Conservation (phyloP, 352 stramenopile species). For the Thraustochytrium sp. region DNA sequence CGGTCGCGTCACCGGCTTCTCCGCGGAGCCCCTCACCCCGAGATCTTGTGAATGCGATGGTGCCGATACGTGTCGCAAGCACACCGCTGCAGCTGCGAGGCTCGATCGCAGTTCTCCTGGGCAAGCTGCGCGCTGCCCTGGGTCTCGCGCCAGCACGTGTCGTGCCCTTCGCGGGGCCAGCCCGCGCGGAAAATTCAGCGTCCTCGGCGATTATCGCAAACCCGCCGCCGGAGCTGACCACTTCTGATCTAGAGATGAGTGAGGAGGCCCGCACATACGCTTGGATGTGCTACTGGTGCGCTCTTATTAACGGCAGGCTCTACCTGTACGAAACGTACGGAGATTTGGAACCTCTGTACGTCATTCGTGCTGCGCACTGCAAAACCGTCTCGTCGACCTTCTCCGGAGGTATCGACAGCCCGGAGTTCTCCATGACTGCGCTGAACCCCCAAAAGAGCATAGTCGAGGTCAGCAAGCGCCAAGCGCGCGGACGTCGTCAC, state of each 20-base stretch:
- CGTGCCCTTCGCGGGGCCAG: no score
- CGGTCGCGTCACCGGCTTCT: not conserved
- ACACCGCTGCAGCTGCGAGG: no score
- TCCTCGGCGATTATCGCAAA: no score
- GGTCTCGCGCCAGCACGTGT: no score
- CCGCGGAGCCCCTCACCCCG: no score
- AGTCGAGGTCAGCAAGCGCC: not conserved
- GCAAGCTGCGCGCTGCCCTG: no score
- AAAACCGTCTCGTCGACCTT: slow-evolving; percentile 6
- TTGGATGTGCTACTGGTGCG: slow-evolving; percentile 8
- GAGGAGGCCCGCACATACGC: not conserved
- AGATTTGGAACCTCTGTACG: slow-evolving; percentile 6
- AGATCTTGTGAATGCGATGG: no score
- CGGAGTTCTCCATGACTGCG: not conserved
- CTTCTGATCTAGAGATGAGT: not conserved
- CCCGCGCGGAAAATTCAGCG: no score
- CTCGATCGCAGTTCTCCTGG: no score
- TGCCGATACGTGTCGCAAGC: no score
- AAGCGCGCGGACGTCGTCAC: not conserved
- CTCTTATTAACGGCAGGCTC: slow-evolving; percentile 31
- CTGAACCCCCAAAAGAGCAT: not conserved
- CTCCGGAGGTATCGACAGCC: not conserved
- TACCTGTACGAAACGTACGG: slow-evolving; percentile 34
- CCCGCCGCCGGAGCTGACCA: not conserved
- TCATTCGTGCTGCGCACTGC: not conserved